Conservation (phyloP, 2,329 filamentous ascomycete genomes). For the Epicoccum nigrum region DNA sequence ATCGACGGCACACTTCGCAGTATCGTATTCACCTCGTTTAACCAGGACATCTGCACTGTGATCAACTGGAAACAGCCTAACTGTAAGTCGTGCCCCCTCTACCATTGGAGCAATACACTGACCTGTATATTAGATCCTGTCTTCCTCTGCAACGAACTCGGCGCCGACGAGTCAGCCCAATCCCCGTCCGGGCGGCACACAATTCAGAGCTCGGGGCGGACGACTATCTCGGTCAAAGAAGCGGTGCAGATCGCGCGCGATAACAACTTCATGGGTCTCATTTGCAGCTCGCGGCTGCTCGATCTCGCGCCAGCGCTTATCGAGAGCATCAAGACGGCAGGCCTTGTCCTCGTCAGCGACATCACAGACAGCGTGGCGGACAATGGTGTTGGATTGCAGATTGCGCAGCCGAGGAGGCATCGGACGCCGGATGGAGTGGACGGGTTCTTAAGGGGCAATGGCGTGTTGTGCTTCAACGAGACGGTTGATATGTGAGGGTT, state of each 20-base stretch:
- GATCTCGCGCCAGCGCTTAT: constrained; percentile 92
- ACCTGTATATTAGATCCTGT: constrained; percentile 71
- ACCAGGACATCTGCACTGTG: constrained; percentile 85
- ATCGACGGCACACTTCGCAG: constrained; percentile 75
- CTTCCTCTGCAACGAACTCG: constrained; percentile 91
- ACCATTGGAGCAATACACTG: constrained; percentile 14
- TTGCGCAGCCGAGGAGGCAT: constrained; percentile 43
- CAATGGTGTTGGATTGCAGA: constrained; percentile 48
- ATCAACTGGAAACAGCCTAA: constrained; percentile 99
- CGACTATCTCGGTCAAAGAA: constrained; percentile 89
- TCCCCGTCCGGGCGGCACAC: constrained; percentile 44
- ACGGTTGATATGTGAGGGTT: constrained; percentile 64
- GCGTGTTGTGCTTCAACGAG: constrained; percentile 90
- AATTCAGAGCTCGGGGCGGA: constrained; percentile 68
- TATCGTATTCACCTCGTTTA: constrained; percentile 94
- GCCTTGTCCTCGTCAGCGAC: constrained; percentile 89
- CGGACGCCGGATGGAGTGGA: constrained; percentile 80
- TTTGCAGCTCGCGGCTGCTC: constrained; percentile 79
- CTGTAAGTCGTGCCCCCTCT: constrained; percentile 58
- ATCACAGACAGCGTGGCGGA: constrained; percentile 65
- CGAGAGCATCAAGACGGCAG: constrained; percentile 92
- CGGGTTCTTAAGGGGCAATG: constrained; percentile 82
- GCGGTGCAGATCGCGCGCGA: constrained; percentile 89
- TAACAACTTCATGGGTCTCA: constrained; percentile 98
- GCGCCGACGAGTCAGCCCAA: constrained; percentile 61